Evolutionary conservation across 768 basidiomycete species (phyloP).

Genomic region (Podaxis mareebaensis): DNA sequence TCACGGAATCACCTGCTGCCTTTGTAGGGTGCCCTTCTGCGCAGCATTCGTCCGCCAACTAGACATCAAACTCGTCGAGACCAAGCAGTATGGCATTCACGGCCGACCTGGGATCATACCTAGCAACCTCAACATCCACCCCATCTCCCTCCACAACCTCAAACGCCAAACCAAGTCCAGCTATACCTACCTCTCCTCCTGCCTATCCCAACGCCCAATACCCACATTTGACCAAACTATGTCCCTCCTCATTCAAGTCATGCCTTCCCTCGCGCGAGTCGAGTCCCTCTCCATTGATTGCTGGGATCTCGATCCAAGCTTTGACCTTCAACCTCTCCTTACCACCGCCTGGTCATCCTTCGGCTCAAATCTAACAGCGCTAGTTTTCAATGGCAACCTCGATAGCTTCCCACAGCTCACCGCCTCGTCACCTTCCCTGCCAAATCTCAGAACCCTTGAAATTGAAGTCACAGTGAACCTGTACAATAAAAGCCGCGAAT

Average conservation of each 20-base stretch:
- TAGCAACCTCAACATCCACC: background rate
- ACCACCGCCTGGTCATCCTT: constrained; percentile 40
- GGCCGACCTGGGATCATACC: background rate
- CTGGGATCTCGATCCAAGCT: constrained; percentile 34
- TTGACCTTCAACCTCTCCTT: constrained; percentile 34
- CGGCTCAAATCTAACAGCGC: constrained; percentile 32
- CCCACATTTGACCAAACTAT: constrained; percentile 1
- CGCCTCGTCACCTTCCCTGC: constrained; percentile 31
- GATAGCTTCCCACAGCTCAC: constrained; percentile 35
- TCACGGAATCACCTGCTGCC: constrained; percentile 4
- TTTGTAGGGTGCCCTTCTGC: constrained; percentile 24
- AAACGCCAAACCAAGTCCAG: background rate
- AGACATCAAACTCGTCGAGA: background rate
- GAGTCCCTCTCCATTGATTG: constrained; percentile 38
- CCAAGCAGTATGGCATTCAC: background rate
- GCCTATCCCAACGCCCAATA: background rate
- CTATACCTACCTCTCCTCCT: background rate
- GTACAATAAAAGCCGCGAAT: constrained; percentile 15
- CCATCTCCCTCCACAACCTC: background rate
- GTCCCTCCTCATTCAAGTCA: constrained; percentile 28
- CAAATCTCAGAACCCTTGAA: constrained; percentile 33
- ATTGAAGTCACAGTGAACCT: constrained; percentile 41
- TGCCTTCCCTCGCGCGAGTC: constrained; percentile 14
- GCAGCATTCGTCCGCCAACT: constrained; percentile 8
- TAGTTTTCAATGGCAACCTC: constrained; percentile 40